Conservation (phyloP, 1,284 basidiomycete species). For the Cutaneotrichosporon daszewskae region DNA sequence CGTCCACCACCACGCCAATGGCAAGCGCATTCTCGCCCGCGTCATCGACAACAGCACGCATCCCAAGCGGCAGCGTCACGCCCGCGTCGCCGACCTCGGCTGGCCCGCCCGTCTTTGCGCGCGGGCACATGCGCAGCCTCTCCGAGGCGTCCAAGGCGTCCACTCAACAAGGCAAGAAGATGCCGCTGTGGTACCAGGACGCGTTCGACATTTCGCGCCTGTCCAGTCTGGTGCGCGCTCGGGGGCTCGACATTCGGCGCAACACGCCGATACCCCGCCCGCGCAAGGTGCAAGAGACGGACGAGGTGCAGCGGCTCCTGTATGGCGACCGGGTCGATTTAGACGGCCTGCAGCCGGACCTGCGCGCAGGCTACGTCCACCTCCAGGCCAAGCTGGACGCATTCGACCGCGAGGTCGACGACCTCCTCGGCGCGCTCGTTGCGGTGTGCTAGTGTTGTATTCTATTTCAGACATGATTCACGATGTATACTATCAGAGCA, state of each 20-base stretch:
- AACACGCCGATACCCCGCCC: constrained; percentile 13
- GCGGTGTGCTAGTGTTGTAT: constrained; percentile 2
- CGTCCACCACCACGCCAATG: no score
- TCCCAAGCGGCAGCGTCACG: no score
- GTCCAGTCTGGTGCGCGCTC: constrained; percentile 33
- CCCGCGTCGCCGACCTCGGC: constrained; percentile 4
- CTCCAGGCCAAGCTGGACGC: constrained; percentile 69
- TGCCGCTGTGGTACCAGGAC: constrained; percentile 43
- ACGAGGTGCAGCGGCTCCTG: constrained; percentile 64
- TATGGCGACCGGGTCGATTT: constrained; percentile 58
- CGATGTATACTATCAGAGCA: no score
- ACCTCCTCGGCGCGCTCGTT: constrained; percentile 50
- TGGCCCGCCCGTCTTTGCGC: neutral
- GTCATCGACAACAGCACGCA: no score
- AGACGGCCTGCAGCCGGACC: constrained; percentile 62
- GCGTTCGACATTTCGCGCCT: constrained; percentile 42
- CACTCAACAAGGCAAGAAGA: no score
- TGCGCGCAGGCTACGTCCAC: constrained; percentile 64
- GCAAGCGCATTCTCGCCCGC: no score
- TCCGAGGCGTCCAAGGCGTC: no score
- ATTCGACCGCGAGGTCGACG: constrained; percentile 66
- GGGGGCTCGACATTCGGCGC: constrained; percentile 20
- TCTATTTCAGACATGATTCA: neutral
- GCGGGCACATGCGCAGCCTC: no score
- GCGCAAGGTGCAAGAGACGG: constrained; percentile 40